phyloP scores from a whole-genome alignment of 202 grass and related monocot species.

The Panicum virgatum region DNA sequence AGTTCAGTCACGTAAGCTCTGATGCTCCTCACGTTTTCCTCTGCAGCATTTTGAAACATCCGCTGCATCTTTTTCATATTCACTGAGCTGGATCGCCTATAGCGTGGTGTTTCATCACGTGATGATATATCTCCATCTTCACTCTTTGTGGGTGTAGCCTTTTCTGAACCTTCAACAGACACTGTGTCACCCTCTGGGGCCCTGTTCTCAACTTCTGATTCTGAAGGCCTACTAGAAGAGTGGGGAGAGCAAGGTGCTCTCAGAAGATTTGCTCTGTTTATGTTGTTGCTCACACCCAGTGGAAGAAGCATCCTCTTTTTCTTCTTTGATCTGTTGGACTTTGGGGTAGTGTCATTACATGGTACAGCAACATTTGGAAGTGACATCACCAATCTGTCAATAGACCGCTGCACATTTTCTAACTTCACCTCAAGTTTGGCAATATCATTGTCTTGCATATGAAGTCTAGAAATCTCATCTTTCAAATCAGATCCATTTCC shows the following conservation, averaged over 20 bases:
- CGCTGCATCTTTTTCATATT: slow-evolving; percentile 99
- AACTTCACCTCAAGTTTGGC: slow-evolving; percentile 85
- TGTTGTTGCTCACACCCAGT: slow-evolving; percentile 59
- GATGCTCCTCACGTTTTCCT: slow-evolving; percentile 92
- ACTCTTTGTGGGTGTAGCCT: slow-evolving; percentile 74
- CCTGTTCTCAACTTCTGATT: slow-evolving; percentile 75
- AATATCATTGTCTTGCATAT: slow-evolving; percentile 88
- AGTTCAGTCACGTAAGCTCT: slow-evolving; percentile 93
- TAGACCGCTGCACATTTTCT: slow-evolving; percentile 92
- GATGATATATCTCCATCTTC: slow-evolving; percentile 80
- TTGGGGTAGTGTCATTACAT: slow-evolving; percentile 49
- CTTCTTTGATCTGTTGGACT: slow-evolving; percentile 63
- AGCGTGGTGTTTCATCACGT: slow-evolving; percentile 73
- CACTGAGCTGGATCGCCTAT: slow-evolving; percentile 83
- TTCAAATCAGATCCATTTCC: slow-evolving; percentile 78
- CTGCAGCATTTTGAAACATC: slow-evolving; percentile 98
- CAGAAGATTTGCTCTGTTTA: slow-evolving; percentile 63
- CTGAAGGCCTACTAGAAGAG: slow-evolving; percentile 56
- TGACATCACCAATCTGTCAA: slow-evolving; percentile 96
- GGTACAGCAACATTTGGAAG: slow-evolving; percentile 66
- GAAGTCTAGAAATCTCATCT: slow-evolving; percentile 90
- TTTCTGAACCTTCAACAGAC: slow-evolving; percentile 54
- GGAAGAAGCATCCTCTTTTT: slow-evolving; percentile 83
- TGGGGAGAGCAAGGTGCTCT: slow-evolving; percentile 75
- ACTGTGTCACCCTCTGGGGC: slow-evolving; percentile 57